A percentile compares a stretch with the other conserved stretches of the same genome.
Evolutionary conservation across 1,284 basidiomycete species (phyloP).

Genomic region (Bondarzewia mesenterica): DNA sequence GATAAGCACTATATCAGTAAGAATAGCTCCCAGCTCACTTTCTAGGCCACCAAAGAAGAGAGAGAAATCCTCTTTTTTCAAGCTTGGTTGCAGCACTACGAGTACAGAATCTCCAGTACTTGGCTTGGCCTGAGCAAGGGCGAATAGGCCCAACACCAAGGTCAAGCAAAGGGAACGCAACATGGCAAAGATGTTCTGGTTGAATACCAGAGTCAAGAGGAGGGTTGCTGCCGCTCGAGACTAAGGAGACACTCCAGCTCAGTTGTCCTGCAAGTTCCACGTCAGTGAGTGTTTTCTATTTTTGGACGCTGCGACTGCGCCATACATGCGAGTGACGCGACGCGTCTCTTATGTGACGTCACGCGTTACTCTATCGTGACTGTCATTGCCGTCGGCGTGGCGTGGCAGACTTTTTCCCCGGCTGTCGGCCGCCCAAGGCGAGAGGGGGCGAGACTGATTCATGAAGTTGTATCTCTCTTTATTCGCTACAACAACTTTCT

Average conservation of each 20-base stretch:
- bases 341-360: no score
- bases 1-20: no score
- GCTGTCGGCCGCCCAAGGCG: no score
- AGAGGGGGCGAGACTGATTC: no score
- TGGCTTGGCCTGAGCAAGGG: constrained; percentile 46
- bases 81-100: constrained; percentile 70
- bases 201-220: background rate
- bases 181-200: constrained; percentile 3
- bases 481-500: no score
- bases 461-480: no score
- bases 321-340: no score
- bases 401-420: no score
- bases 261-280: constrained; percentile 4
- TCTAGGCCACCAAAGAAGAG: constrained; percentile 75
- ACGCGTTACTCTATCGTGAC: no score
- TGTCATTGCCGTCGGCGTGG: no score
- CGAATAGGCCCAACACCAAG: constrained; percentile 6
- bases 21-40: no score
- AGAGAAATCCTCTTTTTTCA: constrained; percentile 63
- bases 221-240: background rate
- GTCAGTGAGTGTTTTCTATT: constrained; percentile 1
- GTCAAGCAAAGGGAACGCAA: constrained; percentile 12
- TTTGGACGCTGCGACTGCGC: background rate
- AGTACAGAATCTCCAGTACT: constrained; percentile 79
- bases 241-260: no score